Conservation (phyloP, 352 stramenopile genomes). For the Pythium myriotylum region DNA sequence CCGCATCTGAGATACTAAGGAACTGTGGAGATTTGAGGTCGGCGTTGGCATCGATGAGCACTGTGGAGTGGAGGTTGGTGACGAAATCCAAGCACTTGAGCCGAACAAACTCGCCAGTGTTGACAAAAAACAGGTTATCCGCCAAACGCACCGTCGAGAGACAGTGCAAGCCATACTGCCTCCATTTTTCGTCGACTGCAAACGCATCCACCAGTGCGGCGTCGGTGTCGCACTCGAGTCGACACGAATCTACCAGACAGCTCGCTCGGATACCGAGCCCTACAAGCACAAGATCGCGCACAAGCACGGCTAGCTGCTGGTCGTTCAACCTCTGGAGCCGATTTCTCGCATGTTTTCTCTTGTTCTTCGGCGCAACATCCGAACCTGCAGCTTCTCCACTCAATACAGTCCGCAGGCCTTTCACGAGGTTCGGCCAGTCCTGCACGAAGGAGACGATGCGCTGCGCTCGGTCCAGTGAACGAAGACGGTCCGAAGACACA, state of each 20-base stretch:
- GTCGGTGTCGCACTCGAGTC: conserved; percentile 4
- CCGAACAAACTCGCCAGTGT: conserved; percentile 13
- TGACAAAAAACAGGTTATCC: conserved; percentile 28
- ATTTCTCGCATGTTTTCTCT: background rate
- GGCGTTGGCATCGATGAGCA: conserved; percentile 15
- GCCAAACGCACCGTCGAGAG: conserved; percentile 6
- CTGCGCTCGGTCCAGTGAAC: background rate
- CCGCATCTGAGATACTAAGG: background rate
- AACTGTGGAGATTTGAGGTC: background rate
- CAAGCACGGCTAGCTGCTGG: conserved; percentile 4
- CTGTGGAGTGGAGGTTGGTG: background rate
- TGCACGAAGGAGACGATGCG: background rate
- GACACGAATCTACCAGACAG: conserved; percentile 21
- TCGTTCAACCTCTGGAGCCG: background rate
- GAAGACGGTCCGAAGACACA: background rate
- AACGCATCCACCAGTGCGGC: conserved; percentile 1
- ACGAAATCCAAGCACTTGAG: conserved; percentile 17
- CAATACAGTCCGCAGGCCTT: background rate
- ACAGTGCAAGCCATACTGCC: conserved; percentile 2
- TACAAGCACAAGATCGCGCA: conserved; percentile 24
- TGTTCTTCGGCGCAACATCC: background rate
- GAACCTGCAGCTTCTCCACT: too few relatives aligned
- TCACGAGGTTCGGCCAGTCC: background rate
- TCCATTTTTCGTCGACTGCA: background rate
- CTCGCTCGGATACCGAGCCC: conserved; percentile 19